Base-by-base conservation (phyloP, 176 grass and related monocot species). In the Urochloa ruziziensis region DNA sequence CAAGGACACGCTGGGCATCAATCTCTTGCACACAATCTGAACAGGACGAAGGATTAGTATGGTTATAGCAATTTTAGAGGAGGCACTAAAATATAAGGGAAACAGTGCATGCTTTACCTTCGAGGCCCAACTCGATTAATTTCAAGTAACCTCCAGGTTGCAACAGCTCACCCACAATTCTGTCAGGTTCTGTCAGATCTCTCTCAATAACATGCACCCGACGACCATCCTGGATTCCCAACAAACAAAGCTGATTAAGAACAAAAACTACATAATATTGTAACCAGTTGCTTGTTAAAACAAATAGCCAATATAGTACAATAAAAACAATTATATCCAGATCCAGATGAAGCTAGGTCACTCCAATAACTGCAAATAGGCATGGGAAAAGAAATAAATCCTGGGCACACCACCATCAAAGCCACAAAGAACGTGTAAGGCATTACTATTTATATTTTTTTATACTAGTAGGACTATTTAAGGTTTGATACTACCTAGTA, bases 91-190 rank as follows among this genome's bases (percentile, higher is more conserved):
- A 54, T 2, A 59, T 23, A 30, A 67, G 21, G 21, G 32, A 71
- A 5, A n/a, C 14, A 64, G 34, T 4, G 66, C 27, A 69, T 43
- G 44, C 49, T 87, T 90, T 90, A 99, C 96, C 96, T 70, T 96
- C 43, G 25, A 99, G 89, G 77, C 81, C 93, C 83, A 99, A 68
- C 74, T 99, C 96, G 4, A 99, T 84, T 81, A 99, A 83, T 87
- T 90, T 99, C 60, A 99, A 72, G 78, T 96, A 99, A 62, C 96
- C 96, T 62, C 96, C 96, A 30, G 96, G 96, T 61, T 99, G 96
- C 74, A 99, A 85, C 15, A 99, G 81, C 87, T 99, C 96, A 62
- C 96, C 96, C 35, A 99, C 96, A 61, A 99, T 99, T 88, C 96
- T 89, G 83, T 96, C 96, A 3, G 96, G 96, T 51, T 99, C 93